Conservation (phyloP, 257 asterid species). For the Solanum paucissectum region DNA sequence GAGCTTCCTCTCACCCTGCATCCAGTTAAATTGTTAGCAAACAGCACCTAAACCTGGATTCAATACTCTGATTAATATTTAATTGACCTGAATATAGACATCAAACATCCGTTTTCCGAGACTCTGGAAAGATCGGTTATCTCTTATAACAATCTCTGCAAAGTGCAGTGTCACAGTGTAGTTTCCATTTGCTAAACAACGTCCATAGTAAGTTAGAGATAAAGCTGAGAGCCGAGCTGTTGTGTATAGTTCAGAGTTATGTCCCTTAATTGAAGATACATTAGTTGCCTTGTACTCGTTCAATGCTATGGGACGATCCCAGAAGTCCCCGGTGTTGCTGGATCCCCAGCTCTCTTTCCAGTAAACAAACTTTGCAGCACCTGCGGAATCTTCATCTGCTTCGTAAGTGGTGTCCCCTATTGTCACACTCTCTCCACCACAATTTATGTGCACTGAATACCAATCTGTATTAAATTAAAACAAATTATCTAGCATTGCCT, state of each 20-base stretch:
- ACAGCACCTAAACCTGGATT: not conserved
- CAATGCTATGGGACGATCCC: not conserved
- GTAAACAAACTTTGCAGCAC: not conserved
- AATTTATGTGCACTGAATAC: not conserved
- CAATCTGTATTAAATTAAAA: not conserved
- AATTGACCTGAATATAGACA: constrained; percentile 2
- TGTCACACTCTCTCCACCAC: not conserved
- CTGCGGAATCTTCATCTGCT: not conserved
- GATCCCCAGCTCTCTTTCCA: not conserved
- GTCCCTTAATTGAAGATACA: not conserved
- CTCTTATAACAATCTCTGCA: not conserved
- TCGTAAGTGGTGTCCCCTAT: not conserved
- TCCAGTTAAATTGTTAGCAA: not conserved
- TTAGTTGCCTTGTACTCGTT: not conserved
- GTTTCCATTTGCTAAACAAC: constrained; percentile 8
- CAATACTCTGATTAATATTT: not conserved
- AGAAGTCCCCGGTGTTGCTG: not conserved
- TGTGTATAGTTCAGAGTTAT: not conserved
- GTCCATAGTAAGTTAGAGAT: constrained; percentile 1
- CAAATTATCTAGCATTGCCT: not conserved
- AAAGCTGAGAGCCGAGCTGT: constrained; percentile 12
- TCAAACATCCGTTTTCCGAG: constrained; percentile 6
- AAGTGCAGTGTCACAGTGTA: not conserved
- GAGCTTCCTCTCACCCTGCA: constrained; percentile 4
- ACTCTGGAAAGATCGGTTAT: not conserved